Conservation (phyloP, 2,329 filamentous ascomycete species). For the Apiospora malaysiana region DNA sequence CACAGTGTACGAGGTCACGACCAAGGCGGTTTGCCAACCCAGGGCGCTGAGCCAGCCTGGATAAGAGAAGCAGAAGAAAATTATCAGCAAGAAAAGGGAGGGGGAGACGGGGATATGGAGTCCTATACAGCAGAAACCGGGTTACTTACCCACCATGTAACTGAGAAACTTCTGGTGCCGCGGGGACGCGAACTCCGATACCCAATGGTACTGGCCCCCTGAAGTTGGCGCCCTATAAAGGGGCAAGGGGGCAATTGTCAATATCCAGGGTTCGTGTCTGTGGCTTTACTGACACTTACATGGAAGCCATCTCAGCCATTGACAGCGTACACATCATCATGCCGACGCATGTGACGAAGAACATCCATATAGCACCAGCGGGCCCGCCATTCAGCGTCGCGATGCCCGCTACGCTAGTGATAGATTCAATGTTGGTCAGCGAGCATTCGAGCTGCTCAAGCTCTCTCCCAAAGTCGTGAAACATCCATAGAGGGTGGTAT, state of each 20-base stretch:
- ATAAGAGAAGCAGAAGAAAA: constrained; percentile 28
- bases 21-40: constrained; percentile 48
- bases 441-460: background rate
- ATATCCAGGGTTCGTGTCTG: background rate
- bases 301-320: constrained; percentile 57
- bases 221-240: constrained; percentile 54
- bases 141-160: constrained; percentile 57
- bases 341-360: constrained; percentile 46
- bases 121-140: too few relatives aligned
- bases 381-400: constrained; percentile 47
- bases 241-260: background rate
- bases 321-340: constrained; percentile 47
- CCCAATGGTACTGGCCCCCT: constrained; percentile 65
- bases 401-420: constrained; percentile 29
- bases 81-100: constrained; percentile 37
- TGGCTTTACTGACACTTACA: constrained; percentile 35
- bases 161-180: constrained; percentile 57
- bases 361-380: constrained; percentile 53
- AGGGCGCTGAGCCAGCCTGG: constrained; percentile 49
- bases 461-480: background rate
- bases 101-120: too few relatives aligned
- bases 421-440: constrained; percentile 24
- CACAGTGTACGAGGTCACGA: background rate
- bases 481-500: too few relatives aligned
- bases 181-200: constrained; percentile 57